These are phyloP conservation scores for Linum trigynum DNA, from an alignment of 345 rosid species.

Conservation along the genomic window DNA sequence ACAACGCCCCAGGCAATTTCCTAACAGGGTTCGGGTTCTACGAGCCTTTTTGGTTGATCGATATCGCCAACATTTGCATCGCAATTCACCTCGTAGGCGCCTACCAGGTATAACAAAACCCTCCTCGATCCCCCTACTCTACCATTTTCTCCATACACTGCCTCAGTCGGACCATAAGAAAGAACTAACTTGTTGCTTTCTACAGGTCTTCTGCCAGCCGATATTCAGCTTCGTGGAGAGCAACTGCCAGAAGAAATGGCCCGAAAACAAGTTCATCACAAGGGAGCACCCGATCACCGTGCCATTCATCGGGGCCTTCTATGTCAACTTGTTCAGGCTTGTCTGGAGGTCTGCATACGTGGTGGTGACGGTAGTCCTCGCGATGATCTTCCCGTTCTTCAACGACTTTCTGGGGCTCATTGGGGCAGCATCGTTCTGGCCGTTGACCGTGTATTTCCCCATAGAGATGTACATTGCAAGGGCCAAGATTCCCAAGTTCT, in stretches of 20 bases:
- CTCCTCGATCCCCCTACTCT: no score
- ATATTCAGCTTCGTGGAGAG: slow-evolving; percentile 54
- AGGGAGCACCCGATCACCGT: slow-evolving; percentile 30
- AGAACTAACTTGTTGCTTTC: background rate
- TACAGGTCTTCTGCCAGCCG: slow-evolving; percentile 72
- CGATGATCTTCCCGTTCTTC: slow-evolving; percentile 91
- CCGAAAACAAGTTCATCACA: slow-evolving; percentile 49
- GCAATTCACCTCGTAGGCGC: slow-evolving; percentile 76
- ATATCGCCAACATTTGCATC: slow-evolving; percentile 75
- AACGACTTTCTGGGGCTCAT: slow-evolving; percentile 67
- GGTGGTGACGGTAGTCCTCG: slow-evolving; percentile 44
- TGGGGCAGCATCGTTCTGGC: slow-evolving; percentile 78
- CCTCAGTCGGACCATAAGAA: background rate
- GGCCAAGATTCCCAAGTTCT: slow-evolving; percentile 36
- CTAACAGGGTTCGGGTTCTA: slow-evolving; percentile 84
- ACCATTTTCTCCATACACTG: background rate
- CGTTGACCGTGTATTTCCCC: slow-evolving; percentile 78
- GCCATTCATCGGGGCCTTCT: slow-evolving; percentile 34
- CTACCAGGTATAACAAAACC: slow-evolving; percentile 49
- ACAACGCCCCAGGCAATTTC: slow-evolving; percentile 73
- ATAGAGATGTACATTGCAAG: slow-evolving; percentile 72
- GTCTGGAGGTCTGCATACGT: slow-evolving; percentile 73
- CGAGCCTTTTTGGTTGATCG: slow-evolving; percentile 80
- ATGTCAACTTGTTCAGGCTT: slow-evolving; percentile 50
- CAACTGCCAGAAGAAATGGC: slow-evolving; percentile 39